phyloP scores from a whole-genome alignment of 1,139 yeast genomes.

The Blastobotrys proliferans region DNA sequence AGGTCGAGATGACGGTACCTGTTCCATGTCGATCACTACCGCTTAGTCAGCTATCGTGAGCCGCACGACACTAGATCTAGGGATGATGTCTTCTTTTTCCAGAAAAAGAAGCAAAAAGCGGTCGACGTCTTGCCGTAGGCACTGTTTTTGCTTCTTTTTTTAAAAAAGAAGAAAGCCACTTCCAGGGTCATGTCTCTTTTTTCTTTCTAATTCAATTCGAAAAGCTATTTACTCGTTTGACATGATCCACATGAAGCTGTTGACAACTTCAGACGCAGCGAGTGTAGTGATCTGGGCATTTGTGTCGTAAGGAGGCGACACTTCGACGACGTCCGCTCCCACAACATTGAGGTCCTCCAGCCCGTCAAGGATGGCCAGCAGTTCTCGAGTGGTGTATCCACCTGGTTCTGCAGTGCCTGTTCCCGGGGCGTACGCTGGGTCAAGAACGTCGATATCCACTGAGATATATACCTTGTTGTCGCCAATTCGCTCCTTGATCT shows the following conservation, averaged over 20 bases:
- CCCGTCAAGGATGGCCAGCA: slow-evolving; percentile 55
- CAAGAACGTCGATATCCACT: slow-evolving; percentile 74
- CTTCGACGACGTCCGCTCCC: slow-evolving; percentile 80
- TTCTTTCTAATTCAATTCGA: too few relatives aligned
- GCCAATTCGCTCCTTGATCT: slow-evolving; percentile 49
- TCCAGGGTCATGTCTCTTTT: too few relatives aligned
- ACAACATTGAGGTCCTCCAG: slow-evolving; percentile 58
- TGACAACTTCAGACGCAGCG: slow-evolving; percentile 70
- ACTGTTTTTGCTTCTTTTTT: too few relatives aligned
- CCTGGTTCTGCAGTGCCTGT: slow-evolving; percentile 85
- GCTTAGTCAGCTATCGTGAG: too few relatives aligned
- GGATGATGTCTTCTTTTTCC: too few relatives aligned
- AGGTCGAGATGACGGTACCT: too few relatives aligned
- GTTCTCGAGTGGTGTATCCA: slow-evolving; percentile 72
- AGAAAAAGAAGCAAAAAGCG: too few relatives aligned
- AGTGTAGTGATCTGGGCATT: slow-evolving; percentile 65
- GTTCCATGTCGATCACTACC: too few relatives aligned
- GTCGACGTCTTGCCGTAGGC: too few relatives aligned
- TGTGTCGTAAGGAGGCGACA: slow-evolving; percentile 63
- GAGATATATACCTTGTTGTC: slow-evolving; percentile 65
- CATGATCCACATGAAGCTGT: slow-evolving; percentile 25
- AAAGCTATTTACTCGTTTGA: too few relatives aligned
- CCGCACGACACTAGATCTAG: too few relatives aligned
- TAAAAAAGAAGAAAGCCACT: too few relatives aligned
- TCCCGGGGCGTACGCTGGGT: slow-evolving; percentile 78